Evolutionary conservation across 2,329 filamentous ascomycete species (phyloP).

Genomic region (Dactylellina cionopaga): DNA sequence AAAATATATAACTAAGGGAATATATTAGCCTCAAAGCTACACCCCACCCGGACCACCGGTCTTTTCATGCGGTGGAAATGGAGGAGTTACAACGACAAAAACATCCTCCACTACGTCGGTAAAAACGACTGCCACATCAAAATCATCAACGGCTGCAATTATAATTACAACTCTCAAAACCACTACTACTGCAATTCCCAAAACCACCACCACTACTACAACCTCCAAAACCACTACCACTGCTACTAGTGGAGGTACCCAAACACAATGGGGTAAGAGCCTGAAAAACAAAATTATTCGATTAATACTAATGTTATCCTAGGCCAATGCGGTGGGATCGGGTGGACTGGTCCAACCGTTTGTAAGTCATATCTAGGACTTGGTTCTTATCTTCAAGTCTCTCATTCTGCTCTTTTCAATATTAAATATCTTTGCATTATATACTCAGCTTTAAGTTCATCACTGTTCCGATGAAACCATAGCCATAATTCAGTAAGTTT

Average conservation of each 20-base stretch:
- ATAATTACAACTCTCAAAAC: conserved; percentile 13
- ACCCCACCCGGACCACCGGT: conserved; percentile 14
- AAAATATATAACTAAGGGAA: neutral
- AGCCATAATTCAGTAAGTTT: neutral
- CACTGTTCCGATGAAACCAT: neutral
- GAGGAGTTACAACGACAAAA: conserved; percentile 7
- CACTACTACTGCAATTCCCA: conserved; percentile 1
- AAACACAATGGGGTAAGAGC: conserved; percentile 26
- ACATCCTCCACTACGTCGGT: conserved; percentile 7
- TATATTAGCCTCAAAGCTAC: conserved; percentile 12
- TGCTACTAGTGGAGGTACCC: neutral
- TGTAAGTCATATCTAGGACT: conserved; percentile 34
- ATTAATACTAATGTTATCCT: conserved; percentile 49
- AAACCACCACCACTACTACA: neutral
- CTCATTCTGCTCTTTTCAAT: neutral
- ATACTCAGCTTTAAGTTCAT: neutral
- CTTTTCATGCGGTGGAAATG: conserved; percentile 3
- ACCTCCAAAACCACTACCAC: conserved; percentile 17
- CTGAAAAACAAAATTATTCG: neutral
- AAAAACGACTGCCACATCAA: conserved; percentile 7
- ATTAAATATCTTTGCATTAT: neutral
- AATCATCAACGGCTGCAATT: neutral
- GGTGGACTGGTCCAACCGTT: conserved; percentile 53
- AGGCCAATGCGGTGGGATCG: conserved; percentile 56
- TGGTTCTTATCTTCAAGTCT: neutral